Evolutionary conservation across 495 filamentous ascomycete genomes (phyloP), one percentile per base, ranked within the genome.

Genomic region (Xylaria venustula): DNA sequence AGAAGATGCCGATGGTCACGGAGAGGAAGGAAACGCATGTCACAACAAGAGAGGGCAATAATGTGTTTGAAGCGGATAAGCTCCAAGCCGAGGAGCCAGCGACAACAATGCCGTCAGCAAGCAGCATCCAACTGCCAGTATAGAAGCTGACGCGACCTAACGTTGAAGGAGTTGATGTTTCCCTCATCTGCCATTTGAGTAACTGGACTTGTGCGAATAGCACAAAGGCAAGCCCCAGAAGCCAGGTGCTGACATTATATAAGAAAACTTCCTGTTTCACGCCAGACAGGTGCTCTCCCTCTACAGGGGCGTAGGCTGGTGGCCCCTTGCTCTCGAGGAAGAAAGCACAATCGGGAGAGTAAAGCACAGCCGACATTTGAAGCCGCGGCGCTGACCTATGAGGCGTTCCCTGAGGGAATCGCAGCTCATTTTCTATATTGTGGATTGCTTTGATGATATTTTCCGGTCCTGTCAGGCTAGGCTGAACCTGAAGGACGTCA

Each of bases 161-260:
- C 0, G 93, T 98, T 1, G 93, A 97, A n/a, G 94, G 93, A 5
- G 94, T 98, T 32, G 86, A 91, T 3, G 92, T 86, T 64, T 97
- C 91, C 71, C 92, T 93, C 76, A 95, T 89, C 74, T 98, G 94
- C 46, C 84, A 76, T 62, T 93, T 85, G 46, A 95, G 81, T 9
- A 97, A 75, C 54, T 84, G 78, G 19, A 96, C 81, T 68, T 98
- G 91, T 1, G 75, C 84, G 63, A 84, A 83, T 45, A 90, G 75
- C 3, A 90, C 73, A 17, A 79, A 71, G 11, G 85, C 85, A 63
- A 91, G 85, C 9, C 85, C 73, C 17, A 95, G 79, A 17, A 92
- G 80, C 70, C 88, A 87, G 32, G 80, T 81, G 62, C 88, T 86
- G 17, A 85, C 87, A 61, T 79, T 80, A 65, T 84, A 81, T 26